Percentiles rank a stretch among this genome's conserved stretches.
These are phyloP conservation scores for Eucalyptus erythrocorys DNA, from an alignment of 345 rosid genomes.

Conservation along the genomic window DNA sequence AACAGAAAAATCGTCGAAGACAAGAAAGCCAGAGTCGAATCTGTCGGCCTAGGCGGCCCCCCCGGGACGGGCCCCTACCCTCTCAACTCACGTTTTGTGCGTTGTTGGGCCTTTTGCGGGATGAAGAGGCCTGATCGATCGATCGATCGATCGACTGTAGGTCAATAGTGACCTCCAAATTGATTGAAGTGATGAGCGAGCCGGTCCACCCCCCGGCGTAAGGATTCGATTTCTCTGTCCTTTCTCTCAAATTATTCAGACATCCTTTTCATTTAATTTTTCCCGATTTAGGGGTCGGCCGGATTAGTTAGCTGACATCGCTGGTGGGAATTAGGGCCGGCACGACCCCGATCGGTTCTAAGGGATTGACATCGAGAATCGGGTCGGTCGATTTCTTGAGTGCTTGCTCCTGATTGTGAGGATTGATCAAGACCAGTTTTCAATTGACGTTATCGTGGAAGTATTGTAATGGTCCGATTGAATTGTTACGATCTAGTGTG, in stretches of 20 bases:
- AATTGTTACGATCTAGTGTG: background rate
- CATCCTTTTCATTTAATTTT: background rate
- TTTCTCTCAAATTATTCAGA: background rate
- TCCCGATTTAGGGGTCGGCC: background rate
- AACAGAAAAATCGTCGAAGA: background rate
- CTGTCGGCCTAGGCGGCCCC: background rate
- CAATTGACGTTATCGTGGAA: background rate
- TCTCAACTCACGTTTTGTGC: background rate
- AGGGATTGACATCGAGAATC: background rate
- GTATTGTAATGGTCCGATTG: no score
- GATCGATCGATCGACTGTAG: background rate
- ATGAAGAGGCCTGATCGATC: background rate
- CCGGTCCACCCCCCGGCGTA: background rate
- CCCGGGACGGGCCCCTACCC: background rate
- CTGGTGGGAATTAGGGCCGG: background rate
- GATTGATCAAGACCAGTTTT: background rate
- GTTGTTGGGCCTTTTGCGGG: background rate
- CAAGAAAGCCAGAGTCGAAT: background rate
- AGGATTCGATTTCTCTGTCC: background rate
- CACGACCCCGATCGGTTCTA: background rate
- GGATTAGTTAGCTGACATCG: background rate
- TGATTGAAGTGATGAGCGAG: background rate
- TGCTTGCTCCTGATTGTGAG: accelerated
- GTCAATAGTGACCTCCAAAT: background rate
- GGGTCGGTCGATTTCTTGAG: accelerated